phyloP scores from a whole-genome alignment of 345 rosid species.

The Dipteronia sinensis region DNA sequence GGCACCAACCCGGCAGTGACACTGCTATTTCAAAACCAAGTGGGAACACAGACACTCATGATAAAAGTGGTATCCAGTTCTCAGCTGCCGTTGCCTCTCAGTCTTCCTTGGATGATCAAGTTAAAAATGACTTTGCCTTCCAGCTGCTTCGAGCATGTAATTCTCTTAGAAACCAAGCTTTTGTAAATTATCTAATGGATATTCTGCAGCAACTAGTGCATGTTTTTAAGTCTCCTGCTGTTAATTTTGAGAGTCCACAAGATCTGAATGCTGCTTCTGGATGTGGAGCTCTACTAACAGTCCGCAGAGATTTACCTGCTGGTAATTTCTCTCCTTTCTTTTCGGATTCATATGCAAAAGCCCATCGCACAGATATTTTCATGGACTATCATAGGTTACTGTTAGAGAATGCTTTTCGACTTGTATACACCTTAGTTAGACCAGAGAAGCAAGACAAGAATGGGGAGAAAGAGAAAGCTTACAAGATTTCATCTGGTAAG shows the following conservation, averaged over 20 bases:
- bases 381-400: slow-evolving; percentile 88
- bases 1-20: slow-evolving; percentile 98
- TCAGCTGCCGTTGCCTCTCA: slow-evolving; percentile 50
- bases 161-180: slow-evolving; percentile 80
- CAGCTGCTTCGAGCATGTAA: slow-evolving; percentile 84
- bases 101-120: slow-evolving; percentile 70
- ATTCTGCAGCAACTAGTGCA: slow-evolving; percentile 89
- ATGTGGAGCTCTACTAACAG: slow-evolving; percentile 88
- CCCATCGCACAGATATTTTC: slow-evolving; percentile 84
- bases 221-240: slow-evolving; percentile 75
- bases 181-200: slow-evolving; percentile 91
- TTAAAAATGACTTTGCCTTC: slow-evolving; percentile 76
- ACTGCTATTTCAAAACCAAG: slow-evolving; percentile 47
- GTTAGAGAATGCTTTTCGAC: slow-evolving; percentile 91
- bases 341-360: slow-evolving; percentile 96
- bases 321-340: slow-evolving; percentile 96
- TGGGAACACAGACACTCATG: slow-evolving; percentile 59
- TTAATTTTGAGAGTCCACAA: slow-evolving; percentile 59
- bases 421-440: slow-evolving; percentile 84
- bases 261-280: slow-evolving; percentile 77
- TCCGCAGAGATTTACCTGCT: slow-evolving; percentile 89
- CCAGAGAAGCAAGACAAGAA: slow-evolving; percentile 98
- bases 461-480: slow-evolving; percentile 84
- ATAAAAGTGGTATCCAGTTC: slow-evolving; percentile 56
- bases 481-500: slow-evolving; percentile 59